Percentiles rank a stretch among this genome's conserved stretches.
These are phyloP conservation scores for Mrakia blollopis DNA, from an alignment of 768 basidiomycete genomes.

Conservation along the genomic window DNA sequence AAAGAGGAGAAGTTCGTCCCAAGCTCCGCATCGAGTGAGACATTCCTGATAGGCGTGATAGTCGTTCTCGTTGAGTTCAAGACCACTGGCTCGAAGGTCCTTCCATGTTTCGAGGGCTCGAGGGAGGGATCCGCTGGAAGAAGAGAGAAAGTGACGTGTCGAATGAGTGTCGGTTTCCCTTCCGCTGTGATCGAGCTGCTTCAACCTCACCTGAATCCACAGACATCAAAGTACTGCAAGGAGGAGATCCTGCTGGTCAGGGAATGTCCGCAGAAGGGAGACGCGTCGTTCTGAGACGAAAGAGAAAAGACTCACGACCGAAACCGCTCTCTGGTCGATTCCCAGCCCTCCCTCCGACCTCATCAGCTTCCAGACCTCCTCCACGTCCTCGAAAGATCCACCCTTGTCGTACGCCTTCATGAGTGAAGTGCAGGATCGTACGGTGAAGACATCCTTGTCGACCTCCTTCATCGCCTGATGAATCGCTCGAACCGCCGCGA, in stretches of 20 bases:
- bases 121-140: background rate
- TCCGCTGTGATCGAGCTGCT: background rate
- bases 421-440: too few species aligned
- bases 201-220: background rate
- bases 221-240: background rate
- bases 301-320: too few species aligned
- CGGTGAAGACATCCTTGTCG: too few species aligned
- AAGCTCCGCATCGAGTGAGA: background rate
- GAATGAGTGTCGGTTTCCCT: too few species aligned
- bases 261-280: too few species aligned
- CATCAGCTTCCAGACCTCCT: too few species aligned
- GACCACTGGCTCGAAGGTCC: background rate
- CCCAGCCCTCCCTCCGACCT: too few species aligned
- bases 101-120: background rate
- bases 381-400: too few species aligned
- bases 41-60: background rate
- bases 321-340: too few species aligned
- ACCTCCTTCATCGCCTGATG: too few species aligned
- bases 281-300: too few species aligned
- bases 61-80: background rate
- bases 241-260: too few species aligned
- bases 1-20: background rate
- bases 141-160: background rate
- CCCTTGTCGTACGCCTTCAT: background rate
- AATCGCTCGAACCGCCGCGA: background rate